phyloP scores from a whole-genome alignment of 202 grass and related monocot genomes.

The Elaeis oleifera region DNA sequence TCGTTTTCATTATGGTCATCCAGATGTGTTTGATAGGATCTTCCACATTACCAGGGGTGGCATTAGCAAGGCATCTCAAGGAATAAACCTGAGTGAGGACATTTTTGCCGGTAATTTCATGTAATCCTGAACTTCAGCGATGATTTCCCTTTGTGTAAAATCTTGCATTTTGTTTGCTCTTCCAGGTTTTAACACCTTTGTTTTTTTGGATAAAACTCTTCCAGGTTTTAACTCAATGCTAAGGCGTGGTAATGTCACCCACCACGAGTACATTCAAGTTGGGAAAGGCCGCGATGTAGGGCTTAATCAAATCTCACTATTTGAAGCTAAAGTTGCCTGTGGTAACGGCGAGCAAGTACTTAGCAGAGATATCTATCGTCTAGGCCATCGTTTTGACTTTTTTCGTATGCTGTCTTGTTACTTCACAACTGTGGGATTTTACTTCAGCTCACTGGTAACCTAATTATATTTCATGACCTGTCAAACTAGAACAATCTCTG shows the following conservation, averaged over 20 bases:
- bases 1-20: conserved; percentile 95
- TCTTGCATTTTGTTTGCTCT: too few relatives aligned
- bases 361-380: conserved; percentile 76
- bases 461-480: conserved; percentile 9
- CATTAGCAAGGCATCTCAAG: conserved; percentile 87
- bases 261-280: conserved; percentile 93
- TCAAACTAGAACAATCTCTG: too few relatives aligned
- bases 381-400: conserved; percentile 88
- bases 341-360: conserved; percentile 83
- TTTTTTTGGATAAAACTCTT: neutral
- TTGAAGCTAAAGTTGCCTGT: conserved; percentile 90
- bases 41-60: conserved; percentile 94
- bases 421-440: conserved; percentile 86
- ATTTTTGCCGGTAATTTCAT: conserved; percentile 75
- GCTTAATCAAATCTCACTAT: conserved; percentile 81
- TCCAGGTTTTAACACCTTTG: too few relatives aligned
- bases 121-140: neutral
- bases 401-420: conserved; percentile 89
- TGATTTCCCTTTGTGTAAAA: too few relatives aligned
- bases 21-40: conserved; percentile 95
- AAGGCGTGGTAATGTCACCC: conserved; percentile 79
- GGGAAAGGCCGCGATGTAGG: conserved; percentile 87
- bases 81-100: conserved; percentile 94
- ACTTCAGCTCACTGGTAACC: conserved; percentile 72
- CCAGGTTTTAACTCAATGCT: conserved; percentile 89